Base-by-base conservation (phyloP, 768 basidiomycete genomes). In the Cyclocybe cylindracea region DNA sequence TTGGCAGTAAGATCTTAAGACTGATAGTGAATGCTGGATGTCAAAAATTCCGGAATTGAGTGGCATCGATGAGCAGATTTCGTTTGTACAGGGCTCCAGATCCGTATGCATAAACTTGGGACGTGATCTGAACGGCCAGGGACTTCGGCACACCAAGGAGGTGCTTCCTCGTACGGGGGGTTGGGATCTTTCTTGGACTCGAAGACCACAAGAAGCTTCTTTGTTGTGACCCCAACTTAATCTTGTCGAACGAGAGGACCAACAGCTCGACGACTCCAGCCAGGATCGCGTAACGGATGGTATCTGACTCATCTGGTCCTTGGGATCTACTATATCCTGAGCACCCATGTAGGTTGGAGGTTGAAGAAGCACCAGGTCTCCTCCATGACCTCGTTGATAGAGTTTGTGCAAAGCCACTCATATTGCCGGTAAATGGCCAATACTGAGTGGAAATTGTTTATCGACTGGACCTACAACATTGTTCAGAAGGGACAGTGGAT, bases 321-420 rank as follows among this genome's bases (percentile, higher is more conserved):
- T 39, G 8, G 53, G 56, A 19, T 58, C 48, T 10, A 50, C 52
- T 13, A 58, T 58, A 31, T 58, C 56, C 33, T 46, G 5, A 54
- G 36, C 10, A 32, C 24, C 56, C 56, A 58, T 1, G n/a, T 16
- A 7, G 56, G 14, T 31, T 53, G 56, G 5, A n/a, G 9, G n/a
- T 48, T 45, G 14, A 54, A 58, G 38, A 45, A 44, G 31, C 54
- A 58, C 34, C 54, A 36, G 4, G 46, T 44, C 48, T 58, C 52
- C n/a, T 51, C 36, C 52, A 54, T 48, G 18, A 54, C 24, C 35
- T 58, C 49, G 16, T 53, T 47, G 8, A 42, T 33, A 18, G 45
- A 33, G 2, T 14, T 18, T 2, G 36, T 13, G 19, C 52, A 44
- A 7, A 54, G 32, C 32, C 44, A 36, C 36, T 58, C 49, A 29